Percentiles rank a stretch among this genome's conserved stretches.
These are phyloP conservation scores for Metschnikowia vanudenii DNA, from an alignment of 805 yeast genomes.

Conservation along the genomic window DNA sequence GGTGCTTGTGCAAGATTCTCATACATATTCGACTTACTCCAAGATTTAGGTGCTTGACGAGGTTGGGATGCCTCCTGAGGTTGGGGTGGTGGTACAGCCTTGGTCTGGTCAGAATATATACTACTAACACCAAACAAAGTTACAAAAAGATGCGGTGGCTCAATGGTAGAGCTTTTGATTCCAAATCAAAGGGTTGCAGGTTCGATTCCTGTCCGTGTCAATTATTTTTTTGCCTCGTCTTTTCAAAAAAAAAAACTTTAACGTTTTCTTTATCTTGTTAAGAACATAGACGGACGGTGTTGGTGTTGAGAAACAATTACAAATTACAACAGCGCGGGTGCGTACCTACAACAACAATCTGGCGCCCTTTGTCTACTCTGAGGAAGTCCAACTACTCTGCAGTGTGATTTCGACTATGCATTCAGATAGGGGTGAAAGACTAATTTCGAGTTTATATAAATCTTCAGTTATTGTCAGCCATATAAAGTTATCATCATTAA, in stretches of 20 bases:
- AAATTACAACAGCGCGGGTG: neutral
- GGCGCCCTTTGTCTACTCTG: too few relatives aligned
- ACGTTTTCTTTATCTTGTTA: neutral
- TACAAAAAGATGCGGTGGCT: slow-evolving; percentile 24
- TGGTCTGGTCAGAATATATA: too few relatives aligned
- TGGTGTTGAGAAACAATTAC: neutral
- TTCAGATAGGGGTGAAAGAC: slow-evolving; percentile 29
- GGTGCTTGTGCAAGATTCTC: too few relatives aligned
- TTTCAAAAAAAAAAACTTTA: neutral
- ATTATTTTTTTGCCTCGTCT: slow-evolving; percentile 1
- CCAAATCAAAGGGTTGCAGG: too few relatives aligned
- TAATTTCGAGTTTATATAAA: slow-evolving; percentile 18
- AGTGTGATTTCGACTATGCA: slow-evolving; percentile 11
- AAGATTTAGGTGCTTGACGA: too few relatives aligned
- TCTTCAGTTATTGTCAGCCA: slow-evolving; percentile 21
- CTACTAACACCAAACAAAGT: too few relatives aligned
- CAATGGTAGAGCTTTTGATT: slow-evolving; percentile 27
- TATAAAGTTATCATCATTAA: slow-evolving; percentile 19
- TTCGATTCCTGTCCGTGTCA: too few relatives aligned
- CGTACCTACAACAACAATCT: neutral
- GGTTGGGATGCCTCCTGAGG: too few relatives aligned
- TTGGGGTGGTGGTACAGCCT: too few relatives aligned
- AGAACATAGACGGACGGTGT: neutral
- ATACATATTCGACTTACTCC: too few relatives aligned
- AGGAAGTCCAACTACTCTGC: neutral